Evolutionary conservation across 805 yeast genomes (phyloP), one percentile per base, ranked within the genome.

Genomic region (Candida quercuum): DNA sequence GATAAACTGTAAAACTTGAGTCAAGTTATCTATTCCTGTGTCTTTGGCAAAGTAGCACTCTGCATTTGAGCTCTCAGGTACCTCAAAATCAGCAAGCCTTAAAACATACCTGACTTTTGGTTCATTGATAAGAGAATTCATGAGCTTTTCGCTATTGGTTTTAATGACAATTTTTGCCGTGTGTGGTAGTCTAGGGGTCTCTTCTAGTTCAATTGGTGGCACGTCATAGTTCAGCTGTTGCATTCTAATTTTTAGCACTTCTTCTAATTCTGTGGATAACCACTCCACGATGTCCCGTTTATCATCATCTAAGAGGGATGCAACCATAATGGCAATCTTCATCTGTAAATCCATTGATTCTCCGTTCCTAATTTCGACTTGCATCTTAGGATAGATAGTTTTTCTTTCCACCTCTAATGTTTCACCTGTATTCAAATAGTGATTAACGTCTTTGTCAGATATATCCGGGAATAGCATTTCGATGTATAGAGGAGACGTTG

Each of bases 381-480:
- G 40, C 5, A 33, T 40, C 4, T 34, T 41, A 8, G 33, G 52
- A 7, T 35, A 13, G 1, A 32, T 35, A 11, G 26, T 32, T 8
- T 35, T 52, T 24, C 43, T 55, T 7, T 25, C 27, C 12, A 39
- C 45, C 2, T 28, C 42, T 12, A 43, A 40, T 17, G 42, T 35
- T 12, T 77, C 76, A 18, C 95, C 95, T 6, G 78, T 67, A 25
- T 76, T 68, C 44, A 81, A 69, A 48, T 69, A 91, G 31, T 68
- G 63, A 42, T 65, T 62, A 17, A 68, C 63, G 43, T 56, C 71
- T 16, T 59, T 61, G 51, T 66, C 76, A 59, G 54, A 74, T 43
- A 66, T 45, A 48, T 80, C 65, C 31, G 84, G 74, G 54, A 86
- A 86, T 36, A 87, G 61, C 4, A 91, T 50, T 51, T 87, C 95